Conservation (phyloP, 495 filamentous ascomycete genomes). For the Aspergillus diversus region DNA sequence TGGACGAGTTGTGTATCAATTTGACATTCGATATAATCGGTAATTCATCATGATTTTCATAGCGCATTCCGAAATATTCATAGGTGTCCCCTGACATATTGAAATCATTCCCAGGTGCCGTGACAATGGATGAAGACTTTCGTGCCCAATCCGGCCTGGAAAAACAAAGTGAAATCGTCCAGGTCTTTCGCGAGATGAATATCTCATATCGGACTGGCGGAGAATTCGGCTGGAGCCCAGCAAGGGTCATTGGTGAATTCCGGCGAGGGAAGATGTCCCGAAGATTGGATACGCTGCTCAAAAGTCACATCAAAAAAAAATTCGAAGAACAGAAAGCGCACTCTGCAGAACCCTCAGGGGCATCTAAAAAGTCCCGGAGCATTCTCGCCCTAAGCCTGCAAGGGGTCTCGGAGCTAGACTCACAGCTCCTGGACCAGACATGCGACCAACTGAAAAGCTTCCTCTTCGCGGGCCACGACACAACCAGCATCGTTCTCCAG, state of each 20-base stretch:
- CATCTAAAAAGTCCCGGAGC: constrained; percentile 5
- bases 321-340: constrained; percentile 6
- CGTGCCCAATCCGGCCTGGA: background rate
- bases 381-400: constrained; percentile 16
- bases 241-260: background rate
- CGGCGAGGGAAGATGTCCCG: background rate
- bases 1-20: constrained; percentile 23
- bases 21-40: constrained; percentile 37
- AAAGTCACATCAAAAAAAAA: constrained; percentile 8
- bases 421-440: constrained; percentile 10
- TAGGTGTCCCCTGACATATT: background rate
- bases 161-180: constrained; percentile 10
- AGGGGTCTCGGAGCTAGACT: background rate
- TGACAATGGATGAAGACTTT: background rate
- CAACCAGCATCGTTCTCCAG: constrained; percentile 42
- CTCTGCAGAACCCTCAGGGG: background rate
- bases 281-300: background rate
- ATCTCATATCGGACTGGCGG: background rate
- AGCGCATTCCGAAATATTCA: too few species aligned
- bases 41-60: background rate
- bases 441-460: constrained; percentile 36
- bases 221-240: background rate
- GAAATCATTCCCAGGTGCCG: too few species aligned
- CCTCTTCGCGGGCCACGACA: constrained; percentile 41
- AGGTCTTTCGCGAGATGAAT: background rate